Conservation (phyloP, 2,329 filamentous ascomycete species). For the Boeremia lycopersici region DNA sequence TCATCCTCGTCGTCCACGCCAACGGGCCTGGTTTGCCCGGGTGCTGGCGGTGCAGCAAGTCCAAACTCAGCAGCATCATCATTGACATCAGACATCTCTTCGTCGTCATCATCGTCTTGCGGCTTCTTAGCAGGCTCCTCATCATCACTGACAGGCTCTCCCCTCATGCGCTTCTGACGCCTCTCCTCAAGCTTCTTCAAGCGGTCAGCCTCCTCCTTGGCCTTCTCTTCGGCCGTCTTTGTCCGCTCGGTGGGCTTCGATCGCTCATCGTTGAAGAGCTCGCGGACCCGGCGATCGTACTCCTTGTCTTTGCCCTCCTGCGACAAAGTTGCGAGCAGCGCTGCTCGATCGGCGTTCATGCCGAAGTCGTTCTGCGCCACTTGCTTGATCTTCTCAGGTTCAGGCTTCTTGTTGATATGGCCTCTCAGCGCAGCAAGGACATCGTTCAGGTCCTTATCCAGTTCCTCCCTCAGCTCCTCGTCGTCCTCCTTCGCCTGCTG, state of each 20-base stretch:
- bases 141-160: slow-evolving; percentile 74
- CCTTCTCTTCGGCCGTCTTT: slow-evolving; percentile 62
- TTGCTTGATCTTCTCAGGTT: slow-evolving; percentile 49
- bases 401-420: slow-evolving; percentile 58
- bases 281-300: slow-evolving; percentile 83
- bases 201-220: slow-evolving; percentile 75
- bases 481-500: slow-evolving; percentile 93
- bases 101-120: slow-evolving; percentile 43
- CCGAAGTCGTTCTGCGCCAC: slow-evolving; percentile 48
- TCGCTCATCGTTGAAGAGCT: slow-evolving; percentile 82
- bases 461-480: slow-evolving; percentile 79
- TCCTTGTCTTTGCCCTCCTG: slow-evolving; percentile 77
- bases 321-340: slow-evolving; percentile 64
- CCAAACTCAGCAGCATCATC: slow-evolving; percentile 69
- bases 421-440: slow-evolving; percentile 73
- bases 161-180: slow-evolving; percentile 83
- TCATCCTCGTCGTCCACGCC: slow-evolving; percentile 88
- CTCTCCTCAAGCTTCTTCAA: slow-evolving; percentile 83
- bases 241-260: slow-evolving; percentile 85
- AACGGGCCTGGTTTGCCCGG: slow-evolving; percentile 39
- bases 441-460: slow-evolving; percentile 82
- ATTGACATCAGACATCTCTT: slow-evolving; percentile 34
- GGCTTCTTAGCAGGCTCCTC: slow-evolving; percentile 61
- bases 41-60: slow-evolving; percentile 62
- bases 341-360: slow-evolving; percentile 67